phyloP scores from a whole-genome alignment of 345 rosid species.

The Erodium maritimum region DNA sequence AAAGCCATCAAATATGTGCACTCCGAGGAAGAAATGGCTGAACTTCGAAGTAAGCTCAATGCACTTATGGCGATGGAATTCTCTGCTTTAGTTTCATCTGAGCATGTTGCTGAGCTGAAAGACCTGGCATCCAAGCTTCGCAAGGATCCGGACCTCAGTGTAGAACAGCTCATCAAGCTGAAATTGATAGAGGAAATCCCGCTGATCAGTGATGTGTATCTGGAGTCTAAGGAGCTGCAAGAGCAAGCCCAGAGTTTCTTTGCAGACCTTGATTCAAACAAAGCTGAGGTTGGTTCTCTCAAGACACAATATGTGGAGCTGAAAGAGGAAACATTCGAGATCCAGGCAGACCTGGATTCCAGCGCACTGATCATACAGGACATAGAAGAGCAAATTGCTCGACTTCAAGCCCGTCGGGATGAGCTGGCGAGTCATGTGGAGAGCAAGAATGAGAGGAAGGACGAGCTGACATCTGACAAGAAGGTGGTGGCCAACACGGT shows the following conservation, averaged over 20 bases:
- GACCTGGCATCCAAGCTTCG: constrained; percentile 34
- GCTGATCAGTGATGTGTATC: constrained; percentile 36
- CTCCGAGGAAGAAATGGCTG: constrained; percentile 35
- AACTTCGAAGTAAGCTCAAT: constrained; percentile 41
- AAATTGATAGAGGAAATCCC: constrained; percentile 62
- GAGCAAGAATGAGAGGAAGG: constrained; percentile 26
- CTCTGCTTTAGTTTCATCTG: constrained; percentile 34
- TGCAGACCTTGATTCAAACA: constrained; percentile 37
- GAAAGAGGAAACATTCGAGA: constrained; percentile 35
- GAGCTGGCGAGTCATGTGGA: constrained; percentile 27
- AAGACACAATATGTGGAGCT: constrained; percentile 44
- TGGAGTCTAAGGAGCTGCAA: constrained; percentile 33
- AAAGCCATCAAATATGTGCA: constrained; percentile 9
- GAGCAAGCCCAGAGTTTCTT: constrained; percentile 31
- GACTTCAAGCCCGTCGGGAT: constrained; percentile 30
- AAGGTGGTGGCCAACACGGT: constrained; percentile 38
- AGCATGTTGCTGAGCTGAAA: constrained; percentile 30
- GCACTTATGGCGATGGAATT: constrained; percentile 49
- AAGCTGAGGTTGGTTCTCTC: constrained; percentile 42
- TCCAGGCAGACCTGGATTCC: constrained; percentile 39
- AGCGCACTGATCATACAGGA: constrained; percentile 27
- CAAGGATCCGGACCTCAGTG: constrained; percentile 43
- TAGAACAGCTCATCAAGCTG: constrained; percentile 51
- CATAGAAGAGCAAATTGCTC: constrained; percentile 44
- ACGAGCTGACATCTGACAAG: constrained; percentile 30